Evolutionary conservation across 169 alveolate genomes (phyloP).

Genomic region (Ichthyophthirius multifiliis): DNA sequence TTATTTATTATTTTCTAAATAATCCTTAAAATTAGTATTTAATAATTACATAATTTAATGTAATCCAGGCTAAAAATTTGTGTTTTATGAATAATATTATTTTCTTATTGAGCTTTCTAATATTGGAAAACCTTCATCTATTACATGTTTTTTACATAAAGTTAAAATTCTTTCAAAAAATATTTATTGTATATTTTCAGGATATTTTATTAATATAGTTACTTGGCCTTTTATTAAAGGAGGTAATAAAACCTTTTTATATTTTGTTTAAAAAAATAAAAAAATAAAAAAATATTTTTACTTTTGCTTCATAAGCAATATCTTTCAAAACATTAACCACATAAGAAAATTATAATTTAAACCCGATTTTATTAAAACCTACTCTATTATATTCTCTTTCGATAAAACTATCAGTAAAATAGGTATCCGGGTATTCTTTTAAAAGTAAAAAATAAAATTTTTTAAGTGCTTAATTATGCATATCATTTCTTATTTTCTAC

Average conservation of each 20-base stretch:
- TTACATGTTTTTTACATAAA: neutral
- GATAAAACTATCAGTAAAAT: neutral
- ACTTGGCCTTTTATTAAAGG: neutral
- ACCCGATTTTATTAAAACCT: neutral
- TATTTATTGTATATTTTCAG: neutral
- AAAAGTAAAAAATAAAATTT: neutral
- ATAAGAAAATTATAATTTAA: neutral
- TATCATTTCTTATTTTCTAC: neutral
- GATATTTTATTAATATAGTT: neutral
- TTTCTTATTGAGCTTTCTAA: slow-evolving; percentile 1
- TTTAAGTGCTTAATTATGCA: neutral
- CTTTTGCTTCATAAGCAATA: neutral
- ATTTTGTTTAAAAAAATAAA: neutral
- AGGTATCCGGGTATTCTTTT: neutral
- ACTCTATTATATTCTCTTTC: slow-evolving; percentile 7
- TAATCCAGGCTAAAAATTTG: neutral
- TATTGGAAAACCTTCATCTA: neutral
- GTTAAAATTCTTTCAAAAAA: neutral
- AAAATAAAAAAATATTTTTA: neutral
- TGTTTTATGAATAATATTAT: neutral
- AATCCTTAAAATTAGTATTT: neutral
- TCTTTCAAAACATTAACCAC: neutral
- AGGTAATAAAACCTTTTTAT: neutral
- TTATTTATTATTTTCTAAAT: neutral
- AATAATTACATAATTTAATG: neutral